phyloP scores from a whole-genome alignment of 768 basidiomycete species.

The Rhizopogon salebrosus region DNA sequence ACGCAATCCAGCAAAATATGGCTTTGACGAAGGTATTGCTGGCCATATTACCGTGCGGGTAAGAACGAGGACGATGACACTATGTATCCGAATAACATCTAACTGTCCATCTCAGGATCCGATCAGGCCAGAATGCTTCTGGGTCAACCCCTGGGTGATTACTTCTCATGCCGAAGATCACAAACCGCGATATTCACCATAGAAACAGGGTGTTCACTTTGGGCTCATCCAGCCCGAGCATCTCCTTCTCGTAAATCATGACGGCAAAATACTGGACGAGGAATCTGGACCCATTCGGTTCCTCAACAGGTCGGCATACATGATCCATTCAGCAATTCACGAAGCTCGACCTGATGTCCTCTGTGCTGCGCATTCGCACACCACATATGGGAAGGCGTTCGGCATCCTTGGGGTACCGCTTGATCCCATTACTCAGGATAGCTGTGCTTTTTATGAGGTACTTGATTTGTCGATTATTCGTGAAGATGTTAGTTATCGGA shows the following conservation, averaged over 20 bases:
- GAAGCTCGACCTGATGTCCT: conserved; percentile 30
- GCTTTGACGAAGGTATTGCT: conserved; percentile 43
- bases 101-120: conserved; percentile 26
- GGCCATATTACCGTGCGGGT: conserved; percentile 47
- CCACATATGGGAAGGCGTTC: conserved; percentile 33
- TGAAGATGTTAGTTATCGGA: neutral
- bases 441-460: conserved; percentile 28
- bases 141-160: conserved; percentile 43
- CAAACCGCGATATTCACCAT: neutral
- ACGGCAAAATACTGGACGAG: conserved; percentile 26
- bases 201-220: conserved; percentile 38
- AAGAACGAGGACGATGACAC: neutral
- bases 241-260: conserved; percentile 41
- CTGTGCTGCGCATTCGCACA: conserved; percentile 31
- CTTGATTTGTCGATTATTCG: neutral
- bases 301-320: conserved; percentile 34
- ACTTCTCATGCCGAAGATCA: neutral
- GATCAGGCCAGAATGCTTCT: conserved; percentile 37
- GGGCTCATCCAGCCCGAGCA: conserved; percentile 37
- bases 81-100: neutral
- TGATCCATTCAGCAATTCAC: conserved; percentile 33
- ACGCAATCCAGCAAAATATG: conserved; percentile 20
- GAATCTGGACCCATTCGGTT: conserved; percentile 25
- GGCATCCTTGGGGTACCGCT: conserved; percentile 27
- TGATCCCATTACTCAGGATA: conserved; percentile 30